Base-by-base conservation (phyloP, 2,329 filamentous ascomycete genomes). In the Verticillium nubilum region DNA sequence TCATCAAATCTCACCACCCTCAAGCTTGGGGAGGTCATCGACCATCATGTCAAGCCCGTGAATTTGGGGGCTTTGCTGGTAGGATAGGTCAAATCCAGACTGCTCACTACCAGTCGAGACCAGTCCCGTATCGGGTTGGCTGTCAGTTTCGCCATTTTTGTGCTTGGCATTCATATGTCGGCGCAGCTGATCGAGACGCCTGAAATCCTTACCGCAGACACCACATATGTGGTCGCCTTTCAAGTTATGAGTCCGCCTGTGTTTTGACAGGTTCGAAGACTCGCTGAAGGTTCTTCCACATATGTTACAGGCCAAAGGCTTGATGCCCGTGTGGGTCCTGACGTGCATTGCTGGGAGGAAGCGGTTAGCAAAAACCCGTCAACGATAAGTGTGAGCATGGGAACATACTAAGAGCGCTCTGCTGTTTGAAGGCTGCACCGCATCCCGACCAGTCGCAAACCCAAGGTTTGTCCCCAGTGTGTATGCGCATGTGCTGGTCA, bases 221-320 rank as follows among this genome's bases (percentile, higher is more conserved):
- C 75, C 69, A 52, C 85, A 88, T 26, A 74, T 72, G 66, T 80
- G 80, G 35, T 76, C 75, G 5, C 81, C 81, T 59, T 78, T 79
- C 33, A 78, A 73, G 15, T 81, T 80, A 64, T 88, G 86, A 7
- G 80, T 88, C 63, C 85, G 83, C 56, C 82, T 80, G 67, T 89
- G 86, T 65, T 88, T 89, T 56, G 85, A 84, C 19, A 88, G 73
- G 65, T 88, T 89, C 4, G 85, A 88, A 0, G 85, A 88, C 68
- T 89, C 85, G 61, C 82, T 80, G 67, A 89, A 89, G 10, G 72
- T 73, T 66, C 84, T 86, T 53, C 76, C 78, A 64, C 86, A 89
- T 28, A 81, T 74, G 1, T 83, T 78, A 63, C 86, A 88, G 52
- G 75, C 71, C 0, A 88, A 72, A 0, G 86, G 86, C 67, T 88